Conservation (phyloP, 2,329 filamentous ascomycete species). For the Trichoderma koningii region DNA sequence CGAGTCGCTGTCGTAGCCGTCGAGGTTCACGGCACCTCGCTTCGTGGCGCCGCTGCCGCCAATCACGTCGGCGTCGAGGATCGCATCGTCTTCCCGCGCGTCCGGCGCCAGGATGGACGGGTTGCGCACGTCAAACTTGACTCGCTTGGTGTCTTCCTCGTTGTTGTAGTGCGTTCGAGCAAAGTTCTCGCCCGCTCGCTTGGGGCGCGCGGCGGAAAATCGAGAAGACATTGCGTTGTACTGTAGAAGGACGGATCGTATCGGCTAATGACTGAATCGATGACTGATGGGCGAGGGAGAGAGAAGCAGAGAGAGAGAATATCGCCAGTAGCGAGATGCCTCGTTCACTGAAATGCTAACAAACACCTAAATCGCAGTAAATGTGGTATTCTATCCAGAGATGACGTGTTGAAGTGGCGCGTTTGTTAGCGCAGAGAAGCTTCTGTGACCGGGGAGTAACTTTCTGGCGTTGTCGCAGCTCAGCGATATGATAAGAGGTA, state of each 20-base stretch:
- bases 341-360: background rate
- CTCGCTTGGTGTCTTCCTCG: constrained; percentile 65
- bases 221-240: constrained; percentile 31
- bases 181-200: constrained; percentile 80
- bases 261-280: background rate
- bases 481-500: constrained; percentile 23
- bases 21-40: constrained; percentile 91
- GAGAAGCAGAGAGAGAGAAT: background rate
- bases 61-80: constrained; percentile 91
- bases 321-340: background rate
- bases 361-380: background rate
- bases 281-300: background rate
- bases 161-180: constrained; percentile 69
- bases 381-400: background rate
- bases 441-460: constrained; percentile 21
- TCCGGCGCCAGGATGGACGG: constrained; percentile 88
- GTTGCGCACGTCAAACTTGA: constrained; percentile 92
- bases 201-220: constrained; percentile 58
- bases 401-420: constrained; percentile 19
- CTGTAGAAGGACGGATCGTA: background rate
- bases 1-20: constrained; percentile 95
- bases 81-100: constrained; percentile 67
- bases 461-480: constrained; percentile 27
- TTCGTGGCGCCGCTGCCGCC: constrained; percentile 77
- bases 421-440: background rate